Base-by-base conservation (phyloP, 192 early-diverging fungal genomes). In the Coemansia sp. region DNA sequence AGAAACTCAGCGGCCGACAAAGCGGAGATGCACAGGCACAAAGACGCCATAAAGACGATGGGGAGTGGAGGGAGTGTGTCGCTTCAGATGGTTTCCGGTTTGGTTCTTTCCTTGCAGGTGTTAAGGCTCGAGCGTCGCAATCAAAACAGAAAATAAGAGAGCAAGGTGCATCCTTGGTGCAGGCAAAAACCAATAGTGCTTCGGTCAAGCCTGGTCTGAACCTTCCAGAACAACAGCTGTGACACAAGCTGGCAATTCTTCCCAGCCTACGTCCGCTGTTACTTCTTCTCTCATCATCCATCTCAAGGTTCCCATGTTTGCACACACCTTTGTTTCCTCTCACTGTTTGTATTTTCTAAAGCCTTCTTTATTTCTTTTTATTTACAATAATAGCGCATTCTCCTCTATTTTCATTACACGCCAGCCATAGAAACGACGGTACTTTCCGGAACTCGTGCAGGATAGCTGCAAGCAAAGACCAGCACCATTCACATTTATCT, bases 311-410 rank as follows among this genome's bases (percentile, higher is more conserved):
- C 20, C 22, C 2, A 33, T 54, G 40, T 46, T 34, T 43, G 40
- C 52, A 41, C 14, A 33, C 54, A 25, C 4, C 22, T 54, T 36
- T 45, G 6, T 22, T 60, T 41, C 61, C 48, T 58, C 60, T 68
- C 50, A 46, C 32, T 52, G 41, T 19, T 34, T 42, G 48, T 33
- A 43, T 52, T 54, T 66, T 53, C 29, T 29, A 19, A 3, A 11
- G 25, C 5, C 43, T 15, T 56, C n/a, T 32, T 41, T 56, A 32
- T 33, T 9, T 9, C 40, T 25, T 6, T 52, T 52, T 52, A 25
- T 52, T 52, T 52, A 52, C 49, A 52, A 29, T 25, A 29, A 25
- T 20, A 52, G 49, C 49, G 64, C 64, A 59, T 66, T 25, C 29
- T 11, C n/a, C 34, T 53, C 33, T 61, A 41, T 38, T 33, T 53